Conservation (phyloP, 1,139 yeast species). For the Magnusiomyces clavatus region DNA sequence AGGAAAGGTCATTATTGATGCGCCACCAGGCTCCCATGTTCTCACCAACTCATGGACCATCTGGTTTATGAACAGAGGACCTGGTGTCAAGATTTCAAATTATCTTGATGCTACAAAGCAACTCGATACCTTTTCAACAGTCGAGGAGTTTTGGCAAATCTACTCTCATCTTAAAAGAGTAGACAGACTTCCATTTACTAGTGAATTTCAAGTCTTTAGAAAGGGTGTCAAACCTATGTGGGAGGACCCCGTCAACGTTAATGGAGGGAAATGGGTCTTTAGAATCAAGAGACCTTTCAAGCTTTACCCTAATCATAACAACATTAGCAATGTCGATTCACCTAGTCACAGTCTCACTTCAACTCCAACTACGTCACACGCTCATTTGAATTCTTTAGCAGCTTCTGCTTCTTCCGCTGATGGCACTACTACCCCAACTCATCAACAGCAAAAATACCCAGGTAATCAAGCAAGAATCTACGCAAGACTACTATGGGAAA, state of each 20-base stretch:
- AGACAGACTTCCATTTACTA: conserved; percentile 44
- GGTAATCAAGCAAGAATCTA: conserved; percentile 21
- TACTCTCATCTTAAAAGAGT: conserved; percentile 43
- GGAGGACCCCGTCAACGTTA: conserved; percentile 59
- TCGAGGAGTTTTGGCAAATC: conserved; percentile 58
- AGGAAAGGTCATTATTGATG: conserved; percentile 17
- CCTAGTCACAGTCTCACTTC: conserved; percentile 1
- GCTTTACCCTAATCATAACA: conserved; percentile 14
- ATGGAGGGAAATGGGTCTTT: conserved; percentile 64
- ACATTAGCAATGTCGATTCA: background rate
- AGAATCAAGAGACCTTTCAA: conserved; percentile 35
- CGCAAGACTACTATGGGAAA: conserved; percentile 31
- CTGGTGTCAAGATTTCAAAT: conserved; percentile 30
- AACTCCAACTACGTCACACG: conserved; percentile 6
- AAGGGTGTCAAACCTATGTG: conserved; percentile 61
- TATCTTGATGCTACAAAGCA: conserved; percentile 31
- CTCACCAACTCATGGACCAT: conserved; percentile 28
- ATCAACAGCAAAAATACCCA: conserved; percentile 12
- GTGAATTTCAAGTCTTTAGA: conserved; percentile 55
- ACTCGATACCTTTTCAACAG: conserved; percentile 33
- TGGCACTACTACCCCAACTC: conserved; percentile 2
- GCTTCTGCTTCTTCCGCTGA: conserved; percentile 7
- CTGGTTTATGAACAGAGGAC: conserved; percentile 34
- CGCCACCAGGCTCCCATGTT: conserved; percentile 18
- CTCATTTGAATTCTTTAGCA: conserved; percentile 2